Evolutionary conservation across 192 early-diverging fungal species (phyloP), one percentile per base, ranked within the genome.

Genomic region (Backusella circina): DNA sequence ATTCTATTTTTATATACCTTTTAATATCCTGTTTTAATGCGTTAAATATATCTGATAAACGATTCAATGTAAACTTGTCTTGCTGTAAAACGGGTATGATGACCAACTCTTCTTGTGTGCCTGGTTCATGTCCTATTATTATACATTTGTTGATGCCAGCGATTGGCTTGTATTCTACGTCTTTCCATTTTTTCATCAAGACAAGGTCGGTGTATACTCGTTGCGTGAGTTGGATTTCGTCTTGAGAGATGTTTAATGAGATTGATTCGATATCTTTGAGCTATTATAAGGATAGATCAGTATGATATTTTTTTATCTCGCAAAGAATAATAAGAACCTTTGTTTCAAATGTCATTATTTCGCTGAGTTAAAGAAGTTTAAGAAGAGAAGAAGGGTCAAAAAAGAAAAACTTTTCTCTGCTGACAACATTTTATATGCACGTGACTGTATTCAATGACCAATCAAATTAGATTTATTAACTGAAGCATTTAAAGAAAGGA

Each of bases 181-280:
- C 8, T 69, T 69, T 69, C 37, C 37, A 37, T 69, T 69, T 69
- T 69, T 69, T 69, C 37, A 71, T 39, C 28, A 39, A 36, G 13
- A 41, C 41, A 73, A 73, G 51, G 21, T 47, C 44, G 54, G 7
- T 32, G 30, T 57, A 61, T 4, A 47, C 72, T 71, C 39, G 41
- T 5, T 71, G 28, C 26, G 36, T 71, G n/a, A 44, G 21, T 71
- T 28, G 54, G 3, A 61, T 44, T 47, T 71, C 21, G 67, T 36
- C 33, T 36, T 21, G 37, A 15, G 33, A 12, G 33, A 37, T 37
- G 13, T 61, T 61, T 28, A 28, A 10, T 12, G 54, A 61, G 26
- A 8, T 30, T 61, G 28, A 15, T 28, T 61, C 54, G 10, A 61
- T 61, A 2, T 13, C 26, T 61, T 61, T 23, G 12, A 61, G 23